Percentiles rank a stretch among this genome's conserved stretches.
These are phyloP conservation scores for Coffea humblotiana DNA, from an alignment of 305 asterid species.

Conservation along the genomic window DNA sequence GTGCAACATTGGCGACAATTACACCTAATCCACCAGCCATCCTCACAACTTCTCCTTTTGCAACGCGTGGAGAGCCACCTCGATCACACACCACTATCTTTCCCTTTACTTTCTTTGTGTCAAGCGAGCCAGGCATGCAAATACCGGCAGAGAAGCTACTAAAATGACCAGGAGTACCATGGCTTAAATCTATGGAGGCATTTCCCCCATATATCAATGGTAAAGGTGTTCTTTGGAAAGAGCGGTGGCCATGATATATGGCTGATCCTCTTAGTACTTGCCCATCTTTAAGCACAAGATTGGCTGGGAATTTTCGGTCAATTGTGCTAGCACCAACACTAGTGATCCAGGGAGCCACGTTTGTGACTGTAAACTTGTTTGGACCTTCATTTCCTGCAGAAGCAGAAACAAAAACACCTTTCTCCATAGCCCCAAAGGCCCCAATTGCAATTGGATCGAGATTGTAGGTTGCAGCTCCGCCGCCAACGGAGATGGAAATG, in stretches of 20 bases:
- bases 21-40: conserved; percentile 73
- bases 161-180: conserved; percentile 23
- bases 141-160: conserved; percentile 45
- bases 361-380: conserved; percentile 53
- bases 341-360: conserved; percentile 84
- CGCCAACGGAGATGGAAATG: conserved; percentile 74
- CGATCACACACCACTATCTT: conserved; percentile 82
- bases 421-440: conserved; percentile 71
- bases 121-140: conserved; percentile 52
- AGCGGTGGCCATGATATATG: conserved; percentile 40
- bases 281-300: conserved; percentile 57
- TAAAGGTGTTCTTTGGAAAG: conserved; percentile 25
- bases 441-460: conserved; percentile 75
- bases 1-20: conserved; percentile 64
- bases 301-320: conserved; percentile 71
- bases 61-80: conserved; percentile 63
- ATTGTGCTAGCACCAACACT: conserved; percentile 88
- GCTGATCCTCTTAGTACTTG: conserved; percentile 55
- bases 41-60: conserved; percentile 59
- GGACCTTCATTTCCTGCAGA: conserved; percentile 93
- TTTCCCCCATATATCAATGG: conserved; percentile 66
- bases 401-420: conserved; percentile 64
- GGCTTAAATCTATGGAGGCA: conserved; percentile 32
- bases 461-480: conserved; percentile 54
- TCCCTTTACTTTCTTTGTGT: conserved; percentile 48